Conservation (phyloP, 306 rosid species). For the Cercis canadensis region DNA sequence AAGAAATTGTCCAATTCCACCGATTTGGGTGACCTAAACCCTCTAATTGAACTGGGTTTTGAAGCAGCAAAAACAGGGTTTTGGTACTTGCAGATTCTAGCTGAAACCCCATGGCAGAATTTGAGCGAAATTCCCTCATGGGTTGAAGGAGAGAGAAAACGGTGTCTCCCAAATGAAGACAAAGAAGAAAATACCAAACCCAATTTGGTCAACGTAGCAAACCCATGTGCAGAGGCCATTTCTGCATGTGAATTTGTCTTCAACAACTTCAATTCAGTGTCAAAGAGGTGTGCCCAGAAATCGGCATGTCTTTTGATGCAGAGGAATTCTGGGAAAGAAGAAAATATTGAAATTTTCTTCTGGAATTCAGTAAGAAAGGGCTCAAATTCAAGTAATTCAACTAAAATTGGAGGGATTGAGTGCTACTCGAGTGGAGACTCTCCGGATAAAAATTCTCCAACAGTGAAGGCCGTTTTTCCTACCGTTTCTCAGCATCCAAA, state of each 20-base stretch:
- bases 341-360: slow-evolving; percentile 41
- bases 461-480: slow-evolving; percentile 2
- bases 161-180: slow-evolving; percentile 44
- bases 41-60: slow-evolving; percentile 49
- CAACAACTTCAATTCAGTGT: slow-evolving; percentile 33
- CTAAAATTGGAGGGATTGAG: slow-evolving; percentile 30
- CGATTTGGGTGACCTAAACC: slow-evolving; percentile 58
- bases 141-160: slow-evolving; percentile 37
- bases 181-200: slow-evolving; percentile 50
- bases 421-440: slow-evolving; percentile 7
- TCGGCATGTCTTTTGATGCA: slow-evolving; percentile 17
- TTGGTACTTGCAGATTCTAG: slow-evolving; percentile 37
- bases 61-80: slow-evolving; percentile 37
- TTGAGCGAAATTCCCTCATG: slow-evolving; percentile 35
- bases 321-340: slow-evolving; percentile 1
- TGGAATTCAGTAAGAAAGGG: slow-evolving; percentile 6
- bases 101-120: slow-evolving; percentile 43
- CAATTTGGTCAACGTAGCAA: slow-evolving; percentile 50
- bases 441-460: background rate
- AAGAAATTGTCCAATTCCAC: slow-evolving; percentile 83
- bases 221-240: slow-evolving; percentile 71
- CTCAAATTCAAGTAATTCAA: slow-evolving; percentile 19
- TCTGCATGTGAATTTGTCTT: slow-evolving; percentile 16
- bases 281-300: slow-evolving; percentile 7
- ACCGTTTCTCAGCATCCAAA: slow-evolving; percentile 45